phyloP scores from a whole-genome alignment of 345 rosid species.

The Pistacia integerrima region DNA sequence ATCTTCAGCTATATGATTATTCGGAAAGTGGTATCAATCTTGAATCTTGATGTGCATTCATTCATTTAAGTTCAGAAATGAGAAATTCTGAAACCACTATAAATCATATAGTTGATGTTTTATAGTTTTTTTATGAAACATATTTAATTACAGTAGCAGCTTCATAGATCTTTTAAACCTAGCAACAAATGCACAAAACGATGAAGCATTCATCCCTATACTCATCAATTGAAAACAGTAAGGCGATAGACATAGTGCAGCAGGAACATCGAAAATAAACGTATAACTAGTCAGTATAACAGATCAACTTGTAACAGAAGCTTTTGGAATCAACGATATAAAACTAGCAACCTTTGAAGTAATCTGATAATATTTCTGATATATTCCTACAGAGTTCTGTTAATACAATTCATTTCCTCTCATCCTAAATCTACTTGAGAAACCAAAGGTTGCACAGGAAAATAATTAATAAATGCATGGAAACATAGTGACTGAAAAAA shows the following conservation, averaged over 20 bases:
- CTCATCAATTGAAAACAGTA: conserved; percentile 16
- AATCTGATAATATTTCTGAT: conserved; percentile 14
- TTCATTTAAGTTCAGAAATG: neutral
- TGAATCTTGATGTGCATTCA: neutral
- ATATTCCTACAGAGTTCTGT: conserved; percentile 19
- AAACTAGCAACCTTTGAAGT: conserved; percentile 16
- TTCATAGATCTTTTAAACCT: conserved; percentile 16
- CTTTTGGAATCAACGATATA: conserved; percentile 14
- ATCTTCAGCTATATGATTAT: conserved; percentile 1
- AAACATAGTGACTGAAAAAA: neutral
- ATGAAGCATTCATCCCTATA: neutral
- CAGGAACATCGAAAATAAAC: neutral
- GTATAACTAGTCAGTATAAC: neutral
- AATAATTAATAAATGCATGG: conserved; percentile 5
- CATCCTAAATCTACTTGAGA: conserved; percentile 25
- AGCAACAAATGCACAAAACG: conserved; percentile 3
- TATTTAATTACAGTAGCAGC: neutral
- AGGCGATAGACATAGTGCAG: neutral
- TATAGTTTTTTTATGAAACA: too few species aligned
- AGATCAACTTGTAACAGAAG: neutral
- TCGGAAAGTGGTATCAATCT: neutral
- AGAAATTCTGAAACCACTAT: neutral
- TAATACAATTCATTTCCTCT: conserved; percentile 17
- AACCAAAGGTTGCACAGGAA: conserved; percentile 10
- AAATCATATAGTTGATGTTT: too few species aligned